Conservation (phyloP, 805 yeast species). For the Candida khao-thaluensis region DNA sequence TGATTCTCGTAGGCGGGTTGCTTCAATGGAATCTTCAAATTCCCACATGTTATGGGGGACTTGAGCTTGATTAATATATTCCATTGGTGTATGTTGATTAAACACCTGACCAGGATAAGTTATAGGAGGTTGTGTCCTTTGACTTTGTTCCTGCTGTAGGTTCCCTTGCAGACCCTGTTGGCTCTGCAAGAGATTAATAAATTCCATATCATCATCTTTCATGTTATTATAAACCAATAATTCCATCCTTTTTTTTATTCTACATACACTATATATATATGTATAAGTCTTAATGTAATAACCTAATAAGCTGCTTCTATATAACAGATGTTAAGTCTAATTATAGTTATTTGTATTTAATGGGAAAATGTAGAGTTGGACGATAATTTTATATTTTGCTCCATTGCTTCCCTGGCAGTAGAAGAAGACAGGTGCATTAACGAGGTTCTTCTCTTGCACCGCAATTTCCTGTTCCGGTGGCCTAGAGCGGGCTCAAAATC, state of each 20-base stretch:
- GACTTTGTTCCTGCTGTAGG: background rate
- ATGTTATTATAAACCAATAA: conserved; percentile 6
- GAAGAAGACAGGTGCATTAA: conserved; percentile 4
- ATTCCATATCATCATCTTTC: conserved; percentile 5
- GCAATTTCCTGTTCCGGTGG: conserved; percentile 3
- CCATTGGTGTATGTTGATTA: background rate
- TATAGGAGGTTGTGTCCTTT: background rate
- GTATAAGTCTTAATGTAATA: too few relatives aligned
- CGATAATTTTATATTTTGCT: background rate
- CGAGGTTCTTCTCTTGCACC: conserved; percentile 9
- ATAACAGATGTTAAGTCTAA: too few relatives aligned
- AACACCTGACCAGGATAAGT: background rate
- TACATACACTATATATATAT: too few relatives aligned
- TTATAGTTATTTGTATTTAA: too few relatives aligned
- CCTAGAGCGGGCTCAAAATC: background rate
- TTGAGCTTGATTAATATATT: conserved; percentile 7
- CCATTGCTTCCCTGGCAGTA: background rate
- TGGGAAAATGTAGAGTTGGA: too few relatives aligned
- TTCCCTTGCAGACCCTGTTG: conserved; percentile 1
- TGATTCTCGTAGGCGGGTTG: too few relatives aligned
- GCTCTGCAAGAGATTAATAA: background rate
- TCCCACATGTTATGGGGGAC: conserved; percentile 11
- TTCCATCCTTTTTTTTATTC: too few relatives aligned
- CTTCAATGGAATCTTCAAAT: background rate
- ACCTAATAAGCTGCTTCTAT: too few relatives aligned